Evolutionary conservation across 345 rosid genomes (phyloP), one percentile per base, ranked within the genome.

Genomic region (Salix udensis): DNA sequence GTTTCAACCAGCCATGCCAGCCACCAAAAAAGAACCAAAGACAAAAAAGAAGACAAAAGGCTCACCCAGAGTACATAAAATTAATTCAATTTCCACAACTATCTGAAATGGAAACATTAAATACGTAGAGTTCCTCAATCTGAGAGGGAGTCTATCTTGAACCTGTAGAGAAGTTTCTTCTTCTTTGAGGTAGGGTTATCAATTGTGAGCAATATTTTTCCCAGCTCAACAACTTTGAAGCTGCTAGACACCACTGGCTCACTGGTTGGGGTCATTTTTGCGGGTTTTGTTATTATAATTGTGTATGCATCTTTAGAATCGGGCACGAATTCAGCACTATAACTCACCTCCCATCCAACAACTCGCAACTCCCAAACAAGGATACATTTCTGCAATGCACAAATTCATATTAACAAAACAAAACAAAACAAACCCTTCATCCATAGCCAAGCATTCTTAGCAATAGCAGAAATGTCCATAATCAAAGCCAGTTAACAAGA

Each of bases 111-210:
- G 5, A 9, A 61, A 62, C 67, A 68, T 26, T 46, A 46, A 28
- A 28, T 48, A 44, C 28, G 18, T 3, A 8, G 44, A 46, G 58
- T 34, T 52, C 52, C 81, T 80, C 82, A 89, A 13, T 85, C 85
- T 61, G 76, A 75, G 74, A 85, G 83, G 46, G 97, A 87, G 76
- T 89, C 83, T 62, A 88, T 85, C 81, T 86, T 91, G 88, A 91
- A 90, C 97, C 98, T 87, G 91, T 96, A 93, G 70, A 96, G 86
- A 67, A 96, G 89, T 80, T 87, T 91, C 92, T 95, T 93, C 91
- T 89, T 96, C 85, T 91, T 91, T n/a, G 96, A 84, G 55, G 90
- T 88, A 68, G 93, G 88, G 76, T 96, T 96, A 87, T 96, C 93
- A 18, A 96, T 72, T 2, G 91, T 88, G 24, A 91, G 92, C 82